These are phyloP conservation scores for Cutaneotrichosporon sp. DNA, from an alignment of 1,284 basidiomycete genomes.

Conservation along the genomic window DNA sequence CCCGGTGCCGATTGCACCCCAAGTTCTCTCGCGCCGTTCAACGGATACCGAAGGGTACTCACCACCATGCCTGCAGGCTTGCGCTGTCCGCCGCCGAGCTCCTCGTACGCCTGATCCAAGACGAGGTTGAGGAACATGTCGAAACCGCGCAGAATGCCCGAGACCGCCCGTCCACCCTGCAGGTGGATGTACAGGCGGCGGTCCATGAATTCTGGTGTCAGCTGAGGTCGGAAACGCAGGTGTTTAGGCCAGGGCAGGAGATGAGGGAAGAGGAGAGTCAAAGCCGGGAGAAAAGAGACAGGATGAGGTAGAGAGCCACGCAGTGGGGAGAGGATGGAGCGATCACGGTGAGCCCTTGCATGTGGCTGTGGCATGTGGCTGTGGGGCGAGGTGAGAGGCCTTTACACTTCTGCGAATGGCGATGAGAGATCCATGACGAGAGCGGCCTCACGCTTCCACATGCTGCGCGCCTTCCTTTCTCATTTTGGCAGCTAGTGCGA, in stretches of 20 bases:
- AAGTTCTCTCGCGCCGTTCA: too few relatives aligned
- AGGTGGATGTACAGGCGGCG: conserved; percentile 92
- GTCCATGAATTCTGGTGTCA: conserved; percentile 81
- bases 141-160: conserved; percentile 91
- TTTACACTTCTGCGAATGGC: too few relatives aligned
- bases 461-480: too few relatives aligned
- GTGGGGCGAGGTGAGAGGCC: too few relatives aligned
- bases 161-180: conserved; percentile 93
- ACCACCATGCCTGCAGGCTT: conserved; percentile 85
- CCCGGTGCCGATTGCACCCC: not conserved
- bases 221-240: too few relatives aligned
- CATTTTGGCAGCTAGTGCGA: too few relatives aligned
- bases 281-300: not conserved
- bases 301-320: not conserved
- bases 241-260: not conserved
- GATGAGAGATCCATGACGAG: too few relatives aligned
- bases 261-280: not conserved
- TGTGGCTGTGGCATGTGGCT: too few relatives aligned
- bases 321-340: too few relatives aligned
- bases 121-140: conserved; percentile 99
- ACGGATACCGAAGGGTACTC: conserved; percentile 47
- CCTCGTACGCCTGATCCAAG: conserved; percentile 90
- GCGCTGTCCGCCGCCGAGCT: conserved; percentile 82
- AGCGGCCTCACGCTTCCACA: too few relatives aligned
- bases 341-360: too few relatives aligned